Evolutionary conservation across 2,329 filamentous ascomycete genomes (phyloP).

Genomic region (Sarocladium brachiariae): DNA sequence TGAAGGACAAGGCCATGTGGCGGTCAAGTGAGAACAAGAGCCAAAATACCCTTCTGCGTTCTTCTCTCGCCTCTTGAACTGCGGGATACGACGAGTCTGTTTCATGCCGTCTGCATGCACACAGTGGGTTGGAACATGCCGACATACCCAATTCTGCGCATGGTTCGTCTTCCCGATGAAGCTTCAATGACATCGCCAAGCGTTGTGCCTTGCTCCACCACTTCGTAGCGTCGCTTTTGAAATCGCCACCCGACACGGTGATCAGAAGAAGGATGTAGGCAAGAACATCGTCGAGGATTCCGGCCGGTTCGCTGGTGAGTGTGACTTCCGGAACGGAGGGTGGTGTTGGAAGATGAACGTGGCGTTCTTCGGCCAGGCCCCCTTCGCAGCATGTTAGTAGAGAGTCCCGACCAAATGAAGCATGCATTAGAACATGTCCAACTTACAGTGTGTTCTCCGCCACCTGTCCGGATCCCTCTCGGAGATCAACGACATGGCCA

Average conservation of each 20-base stretch:
- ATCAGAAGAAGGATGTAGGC: conserved; percentile 38
- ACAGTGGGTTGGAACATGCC: conserved; percentile 25
- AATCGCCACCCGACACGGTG: conserved; percentile 39
- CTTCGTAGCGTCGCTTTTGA: conserved; percentile 39
- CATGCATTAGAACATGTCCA: too few species aligned
- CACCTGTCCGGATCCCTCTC: conserved; percentile 30
- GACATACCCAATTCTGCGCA: conserved; percentile 20
- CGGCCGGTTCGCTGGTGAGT: conserved; percentile 26
- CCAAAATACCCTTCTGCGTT: conserved; percentile 41
- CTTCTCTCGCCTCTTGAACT: conserved; percentile 36
- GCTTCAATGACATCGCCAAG: conserved; percentile 29
- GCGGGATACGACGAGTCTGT: conserved; percentile 16
- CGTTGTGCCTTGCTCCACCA: conserved; percentile 39
- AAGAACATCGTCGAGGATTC: conserved; percentile 35
- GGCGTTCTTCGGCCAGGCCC: conserved; percentile 22
- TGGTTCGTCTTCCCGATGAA: conserved; percentile 31
- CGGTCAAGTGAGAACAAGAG: conserved; percentile 39
- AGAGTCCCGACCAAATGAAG: too few species aligned
- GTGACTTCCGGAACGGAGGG: conserved; percentile 23
- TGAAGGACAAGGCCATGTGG: conserved; percentile 40
- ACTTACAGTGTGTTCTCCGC: conserved; percentile 28
- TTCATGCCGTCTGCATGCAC: conserved; percentile 22
- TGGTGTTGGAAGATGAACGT: conserved; percentile 17
- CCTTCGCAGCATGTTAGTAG: conserved; percentile 17
- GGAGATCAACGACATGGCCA: conserved; percentile 27